Evolutionary conservation across 192 early-diverging fungal genomes (phyloP).

Genomic region (Coemansia sp.): DNA sequence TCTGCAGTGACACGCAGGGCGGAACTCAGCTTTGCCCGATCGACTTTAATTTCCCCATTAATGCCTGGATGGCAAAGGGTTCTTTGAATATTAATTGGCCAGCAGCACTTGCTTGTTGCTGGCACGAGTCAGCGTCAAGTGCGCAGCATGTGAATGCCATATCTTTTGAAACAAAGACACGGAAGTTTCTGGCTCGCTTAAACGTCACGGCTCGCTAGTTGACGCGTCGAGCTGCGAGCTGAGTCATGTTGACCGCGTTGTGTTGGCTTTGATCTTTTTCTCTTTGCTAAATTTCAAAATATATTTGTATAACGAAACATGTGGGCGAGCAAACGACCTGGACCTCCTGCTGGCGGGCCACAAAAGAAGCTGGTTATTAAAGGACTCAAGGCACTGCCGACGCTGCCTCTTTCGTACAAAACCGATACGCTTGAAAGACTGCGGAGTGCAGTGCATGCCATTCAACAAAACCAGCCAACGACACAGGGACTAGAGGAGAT

Average conservation of each 20-base stretch:
- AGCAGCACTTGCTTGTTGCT: too few species aligned
- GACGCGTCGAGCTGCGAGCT: background rate
- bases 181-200: background rate
- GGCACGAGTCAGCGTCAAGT: too few species aligned
- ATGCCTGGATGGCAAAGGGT: too few species aligned
- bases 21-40: too few species aligned
- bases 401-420: constrained; percentile 69
- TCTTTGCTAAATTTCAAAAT: constrained; percentile 1
- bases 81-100: too few species aligned
- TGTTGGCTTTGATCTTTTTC: background rate
- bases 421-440: constrained; percentile 64
- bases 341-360: constrained; percentile 26
- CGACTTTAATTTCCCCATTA: too few species aligned
- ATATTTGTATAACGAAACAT: constrained; percentile 12
- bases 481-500: constrained; percentile 76
- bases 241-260: background rate
- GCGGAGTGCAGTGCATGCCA: constrained; percentile 68
- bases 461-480: constrained; percentile 63
- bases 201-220: background rate
- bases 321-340: constrained; percentile 50
- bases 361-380: constrained; percentile 44
- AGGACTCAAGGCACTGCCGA: constrained; percentile 32
- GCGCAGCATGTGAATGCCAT: too few species aligned
- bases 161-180: too few species aligned
- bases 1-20: too few species aligned